Base-by-base conservation (phyloP, 78 protist genomes). In the Parvularia atlantis region DNA sequence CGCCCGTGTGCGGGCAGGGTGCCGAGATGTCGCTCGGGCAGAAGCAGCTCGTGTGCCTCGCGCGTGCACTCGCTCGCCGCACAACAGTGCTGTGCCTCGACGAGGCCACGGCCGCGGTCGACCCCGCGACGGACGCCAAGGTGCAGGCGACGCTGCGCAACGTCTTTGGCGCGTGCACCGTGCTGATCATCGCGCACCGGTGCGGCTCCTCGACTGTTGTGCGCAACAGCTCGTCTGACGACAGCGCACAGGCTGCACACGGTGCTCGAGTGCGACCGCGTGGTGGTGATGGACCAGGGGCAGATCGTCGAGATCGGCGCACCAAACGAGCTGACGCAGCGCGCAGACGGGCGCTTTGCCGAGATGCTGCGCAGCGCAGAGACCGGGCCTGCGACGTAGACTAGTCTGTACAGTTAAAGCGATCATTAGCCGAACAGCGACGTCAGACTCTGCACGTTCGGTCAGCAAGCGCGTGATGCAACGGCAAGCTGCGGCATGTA, bases 91-190 rank as follows among this genome's bases (percentile, higher is more conserved):
- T 86, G 6, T 24, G 52, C 26, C 46, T 71, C 19, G 77, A 71
- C 35, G 97, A 93, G 72, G 97, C 95, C 3, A 93, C 97, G 7
- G 95, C 97, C 2, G 56, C 36, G 30, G 84, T 91, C 44, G 96
- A 92, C 36, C 1, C 33, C 22, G 75, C 76, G 33, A 77, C 90
- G 19, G 96, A 91, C 71, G 37, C 1, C 44, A 65, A 75, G 14
- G 78, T 91, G 36, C 92, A 87, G 69, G 14, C 6, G 39, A 73
- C 79, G 22, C 44, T 88, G 30, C 80, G 36, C 78, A 85, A 57
- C 61, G 80, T 26, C 35, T 87, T 35, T 86, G 87, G 78, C 4
- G 57, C 33, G 73, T 28, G 73, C 50, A 88, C 92, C 30, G 81
- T 82, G 35, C 57, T 88, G 36, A 86, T 84, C 37, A 79, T 88